Base-by-base conservation (phyloP, 495 filamentous ascomycete species). In the Neurospora sp. region DNA sequence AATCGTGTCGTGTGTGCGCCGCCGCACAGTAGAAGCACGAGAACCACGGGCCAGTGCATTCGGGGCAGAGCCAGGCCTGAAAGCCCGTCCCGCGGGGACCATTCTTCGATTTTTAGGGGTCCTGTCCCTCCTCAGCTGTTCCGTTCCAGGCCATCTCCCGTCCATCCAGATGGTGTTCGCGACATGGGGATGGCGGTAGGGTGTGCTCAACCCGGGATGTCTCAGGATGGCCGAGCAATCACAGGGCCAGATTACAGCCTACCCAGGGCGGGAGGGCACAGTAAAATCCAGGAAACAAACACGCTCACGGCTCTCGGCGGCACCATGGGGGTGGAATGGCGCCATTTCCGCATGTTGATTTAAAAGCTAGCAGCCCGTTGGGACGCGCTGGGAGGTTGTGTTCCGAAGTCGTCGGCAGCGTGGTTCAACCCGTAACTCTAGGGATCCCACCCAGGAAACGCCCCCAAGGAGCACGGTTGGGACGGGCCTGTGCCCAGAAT, bases 281-380 rank as follows among this genome's bases (percentile, higher is more conserved):
- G 54, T 62, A 34, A 62, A 62, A 62, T 7, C 54, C 28, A 34
- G 54, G 54, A 66, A 34, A 34, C 24, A 34, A 34, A 34, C 5
- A 17, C 6, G 15, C 54, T 5, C 54, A 66, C 13, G 54, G 54
- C 54, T 34, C 13, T 66, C 54, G 28, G 54, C 54, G 54, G 28
- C 54, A 66, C 28, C 54, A 66, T 66, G 15, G 54, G 54, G 54
- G 3, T 34, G 28, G 43, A 48, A 76, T 74, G 73, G 75, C 70
- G 70, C 73, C 73, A 74, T 74, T 74, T 72, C 54, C 54, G 54
- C 54, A 66, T 66, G 24, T 34, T 34, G 54, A 66, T 34, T 15
- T 28, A 59, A 48, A 48, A 31, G 48, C 48, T 59, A 28, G 48
- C 54, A 31, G 28, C 54, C 54, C 54, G 28, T 34, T 66, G 28